phyloP scores from a whole-genome alignment of 108 stramenopile genomes.

The Aurantiochytrium sp. region DNA sequence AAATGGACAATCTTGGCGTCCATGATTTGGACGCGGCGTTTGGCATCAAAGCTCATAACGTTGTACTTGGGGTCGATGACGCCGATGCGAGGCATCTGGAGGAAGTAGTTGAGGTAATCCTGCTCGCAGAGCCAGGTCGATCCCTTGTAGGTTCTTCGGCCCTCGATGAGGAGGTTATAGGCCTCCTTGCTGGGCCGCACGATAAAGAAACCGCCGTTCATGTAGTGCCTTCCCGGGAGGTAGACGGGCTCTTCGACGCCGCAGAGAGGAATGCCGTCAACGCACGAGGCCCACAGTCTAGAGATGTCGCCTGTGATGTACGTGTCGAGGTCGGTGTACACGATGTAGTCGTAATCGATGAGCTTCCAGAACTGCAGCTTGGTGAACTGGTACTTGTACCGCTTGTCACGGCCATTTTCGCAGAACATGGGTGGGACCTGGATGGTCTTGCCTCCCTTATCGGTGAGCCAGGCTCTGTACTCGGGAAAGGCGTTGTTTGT shows the following conservation, averaged over 20 bases:
- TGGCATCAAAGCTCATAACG: no score
- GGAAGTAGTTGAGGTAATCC: no score
- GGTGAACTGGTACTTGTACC: background rate
- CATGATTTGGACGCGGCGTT: no score
- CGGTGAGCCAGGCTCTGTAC: background rate
- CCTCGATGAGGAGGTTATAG: no score
- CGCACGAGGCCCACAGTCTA: background rate
- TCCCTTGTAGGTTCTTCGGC: no score
- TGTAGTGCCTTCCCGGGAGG: no score
- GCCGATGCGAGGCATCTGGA: no score
- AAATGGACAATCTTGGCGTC: no score
- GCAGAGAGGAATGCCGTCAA: background rate
- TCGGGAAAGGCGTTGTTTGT: background rate
- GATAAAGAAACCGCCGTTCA: no score
- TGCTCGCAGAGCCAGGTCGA: no score
- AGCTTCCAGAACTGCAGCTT: background rate
- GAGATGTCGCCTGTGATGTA: background rate
- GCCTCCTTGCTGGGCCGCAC: no score
- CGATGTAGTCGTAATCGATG: background rate
- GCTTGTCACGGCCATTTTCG: background rate
- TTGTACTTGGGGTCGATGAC: no score
- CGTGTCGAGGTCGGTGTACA: background rate
- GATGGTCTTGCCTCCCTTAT: background rate
- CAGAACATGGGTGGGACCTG: background rate
- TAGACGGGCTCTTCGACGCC: background rate